Base-by-base conservation (phyloP, 805 yeast species). In the Babjeviella inositovora region DNA sequence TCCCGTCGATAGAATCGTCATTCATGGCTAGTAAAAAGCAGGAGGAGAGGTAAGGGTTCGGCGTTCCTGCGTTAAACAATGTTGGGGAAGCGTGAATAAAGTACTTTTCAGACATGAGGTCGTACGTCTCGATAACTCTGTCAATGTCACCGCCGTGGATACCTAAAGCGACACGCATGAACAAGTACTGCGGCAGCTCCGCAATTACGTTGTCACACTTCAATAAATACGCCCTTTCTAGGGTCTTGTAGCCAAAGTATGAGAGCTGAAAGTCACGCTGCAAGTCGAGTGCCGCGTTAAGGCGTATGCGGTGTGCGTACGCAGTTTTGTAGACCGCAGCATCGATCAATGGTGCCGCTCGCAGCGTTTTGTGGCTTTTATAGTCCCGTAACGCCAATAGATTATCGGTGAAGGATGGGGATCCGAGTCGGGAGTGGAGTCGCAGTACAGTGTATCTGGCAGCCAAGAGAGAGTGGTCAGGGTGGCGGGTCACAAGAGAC, bases 61-160 rank as follows among this genome's bases (percentile, higher is more conserved):
- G 75, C 14, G 94, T 81, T 23, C 95, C 97, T 2, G 96, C 80
- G 39, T 85, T 85, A 62, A 79, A 87, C 29, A 87, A 55, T 2
- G 98, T 87, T 7, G 98, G 97, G 6, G 95, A 80, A 4, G 93
- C 95, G 43, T 87, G 97, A 23, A 85, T 80, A 53, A 87, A 82
- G 44, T 71, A 79, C 46, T 76, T 77, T 38, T 60, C 55, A 4
- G 94, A 80, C 95, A 87, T 85, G 38, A 76, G 52, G 33, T 77
- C 64, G 48, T 85, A 87, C 8, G 96, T 82, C 47, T 85, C 93
- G 8, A 72, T 38, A 4, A 69, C 93, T 10, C 57, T 53, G 19
- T 61, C 62, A 12, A 81, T 49, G 41, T 79, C 65, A 21, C 52
- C 50, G 18, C 76, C 79, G 41, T 87, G 96, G 26, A 87, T 81